Evolutionary conservation across 345 rosid species (phyloP), one percentile per base, ranked within the genome.

Genomic region (Salix viminalis): DNA sequence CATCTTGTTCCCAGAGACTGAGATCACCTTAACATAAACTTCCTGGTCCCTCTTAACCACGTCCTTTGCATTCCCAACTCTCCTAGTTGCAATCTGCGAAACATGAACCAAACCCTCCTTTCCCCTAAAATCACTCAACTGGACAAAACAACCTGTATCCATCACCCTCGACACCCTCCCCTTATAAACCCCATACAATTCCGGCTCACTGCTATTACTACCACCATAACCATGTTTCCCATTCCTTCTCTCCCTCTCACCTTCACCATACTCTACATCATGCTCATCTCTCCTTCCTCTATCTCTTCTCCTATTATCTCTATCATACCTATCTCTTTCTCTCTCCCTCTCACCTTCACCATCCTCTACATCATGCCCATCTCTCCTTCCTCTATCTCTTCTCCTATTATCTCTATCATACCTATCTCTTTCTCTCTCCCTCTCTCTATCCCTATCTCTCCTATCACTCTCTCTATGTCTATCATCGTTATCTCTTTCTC

Each of bases 71-170:
- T 85, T 88, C 26, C 71, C 39, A 77, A 87, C 83, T 71, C 90
- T 90, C 79, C 90, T 83, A 67, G 83, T 87, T 12, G 93, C 94
- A 69, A 92, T 89, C 90, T 94, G 94, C 7, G 97, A 92, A 75
- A 92, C 88, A 87, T 93, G 98, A 58, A 91, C 96, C 80, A 93
- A 70, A 26, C 98, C 99, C 83, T 93, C 99, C 79, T 91, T 91
- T n/a, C 96, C 97, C 79, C 89, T 85, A 76, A 91, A 85, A 67
- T 85, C 94, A 76, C 69, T 91, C 79, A 95, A 83, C 62, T 89
- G 94, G 76, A 95, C 99, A 65, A 95, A 91, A 74, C 94, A 93
- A 32, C 94, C 97, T 0, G 91, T 71, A 7, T 91, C 98, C 98
- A 93, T 91, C 50, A 93, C 97, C 78, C 94, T 88, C 0, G 97